phyloP scores from a whole-genome alignment of 768 basidiomycete genomes.

The Neoboletus brunneissimus region DNA sequence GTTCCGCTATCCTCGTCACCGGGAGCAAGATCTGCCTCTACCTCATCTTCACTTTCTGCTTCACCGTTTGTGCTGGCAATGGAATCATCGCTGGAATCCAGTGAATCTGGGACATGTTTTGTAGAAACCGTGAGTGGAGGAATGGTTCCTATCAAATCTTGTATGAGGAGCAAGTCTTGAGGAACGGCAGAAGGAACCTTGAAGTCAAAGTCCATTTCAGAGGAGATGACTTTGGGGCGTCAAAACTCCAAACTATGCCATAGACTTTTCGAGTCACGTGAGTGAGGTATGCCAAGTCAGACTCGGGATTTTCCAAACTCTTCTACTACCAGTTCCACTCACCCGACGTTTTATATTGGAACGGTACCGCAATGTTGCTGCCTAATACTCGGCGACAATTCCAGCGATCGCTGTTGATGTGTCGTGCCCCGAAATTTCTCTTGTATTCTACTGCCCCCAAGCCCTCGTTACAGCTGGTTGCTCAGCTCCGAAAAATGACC shows the following conservation, averaged over 20 bases:
- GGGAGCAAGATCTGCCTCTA: conserved; percentile 58
- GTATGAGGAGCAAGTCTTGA: conserved; percentile 75
- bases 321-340: neutral
- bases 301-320: neutral
- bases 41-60: conserved; percentile 66
- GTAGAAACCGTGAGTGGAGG: neutral
- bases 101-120: neutral
- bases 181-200: conserved; percentile 59
- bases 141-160: conserved; percentile 52
- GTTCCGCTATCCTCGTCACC: conserved; percentile 38
- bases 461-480: conserved; percentile 73
- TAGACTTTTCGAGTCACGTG: conserved; percentile 25
- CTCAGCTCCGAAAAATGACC: conserved; percentile 77
- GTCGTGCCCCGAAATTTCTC: neutral
- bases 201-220: conserved; percentile 42
- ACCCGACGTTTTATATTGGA: neutral
- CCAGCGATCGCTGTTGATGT: neutral
- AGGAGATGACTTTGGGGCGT: neutral
- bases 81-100: conserved; percentile 38
- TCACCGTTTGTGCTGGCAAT: conserved; percentile 55
- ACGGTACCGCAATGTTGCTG: conserved; percentile 14
- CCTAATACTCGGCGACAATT: conserved; percentile 2
- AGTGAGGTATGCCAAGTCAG: neutral
- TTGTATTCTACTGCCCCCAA: conserved; percentile 58
- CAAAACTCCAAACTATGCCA: neutral